A percentile compares a stretch with the other conserved stretches of the same genome.
Evolutionary conservation across 495 filamentous ascomycete species (phyloP).

Genomic region (Penicillium bovifimosum): DNA sequence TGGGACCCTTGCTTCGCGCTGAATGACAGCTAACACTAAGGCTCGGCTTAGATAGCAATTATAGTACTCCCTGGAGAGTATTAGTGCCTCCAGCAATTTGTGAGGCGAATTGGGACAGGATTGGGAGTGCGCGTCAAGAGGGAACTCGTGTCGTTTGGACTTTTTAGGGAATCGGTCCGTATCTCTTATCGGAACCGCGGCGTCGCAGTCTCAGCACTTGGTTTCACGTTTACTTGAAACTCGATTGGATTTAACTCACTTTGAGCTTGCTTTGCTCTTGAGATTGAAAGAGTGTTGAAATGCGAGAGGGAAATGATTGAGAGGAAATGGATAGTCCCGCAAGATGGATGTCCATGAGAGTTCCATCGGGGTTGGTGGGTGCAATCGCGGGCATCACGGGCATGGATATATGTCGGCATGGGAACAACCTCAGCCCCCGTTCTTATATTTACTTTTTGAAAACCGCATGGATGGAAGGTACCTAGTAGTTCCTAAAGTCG

Average conservation of each 20-base stretch:
- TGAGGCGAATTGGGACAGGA: background rate
- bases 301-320: no score
- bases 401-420: no score
- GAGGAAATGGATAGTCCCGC: no score
- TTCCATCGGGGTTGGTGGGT: no score
- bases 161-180: conserved; percentile 5
- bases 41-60: background rate
- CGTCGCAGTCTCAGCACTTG: background rate
- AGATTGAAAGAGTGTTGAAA: no score
- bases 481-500: no score
- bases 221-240: no score
- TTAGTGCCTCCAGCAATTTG: background rate
- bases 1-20: background rate
- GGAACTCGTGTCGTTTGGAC: conserved; percentile 4
- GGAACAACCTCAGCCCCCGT: no score
- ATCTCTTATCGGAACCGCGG: conserved; percentile 4
- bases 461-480: no score
- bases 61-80: background rate
- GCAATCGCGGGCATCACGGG: no score
- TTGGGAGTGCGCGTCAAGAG: background rate
- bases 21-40: background rate
- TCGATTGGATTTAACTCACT: background rate
- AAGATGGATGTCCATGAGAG: no score
- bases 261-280: background rate
- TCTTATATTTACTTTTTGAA: no score